A percentile compares a stretch with the other conserved stretches of the same genome.
Conservation (phyloP, 495 filamentous ascomycete species). For the Penicillium alfredii region DNA sequence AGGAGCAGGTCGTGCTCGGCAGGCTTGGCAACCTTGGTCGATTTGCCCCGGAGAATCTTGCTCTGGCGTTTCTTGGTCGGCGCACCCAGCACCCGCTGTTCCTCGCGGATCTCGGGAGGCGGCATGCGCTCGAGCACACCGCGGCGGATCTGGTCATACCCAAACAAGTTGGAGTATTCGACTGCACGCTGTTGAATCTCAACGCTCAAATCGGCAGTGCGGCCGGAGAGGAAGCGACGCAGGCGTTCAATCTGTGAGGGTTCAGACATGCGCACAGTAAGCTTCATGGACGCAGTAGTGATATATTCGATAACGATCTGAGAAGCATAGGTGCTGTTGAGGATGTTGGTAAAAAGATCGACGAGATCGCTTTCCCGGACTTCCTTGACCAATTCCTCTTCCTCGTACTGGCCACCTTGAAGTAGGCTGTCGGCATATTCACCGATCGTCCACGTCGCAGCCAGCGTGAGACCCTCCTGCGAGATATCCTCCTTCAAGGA, state of each 20-base stretch:
- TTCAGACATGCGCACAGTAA: slow-evolving; percentile 82
- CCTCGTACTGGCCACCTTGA: slow-evolving; percentile 85
- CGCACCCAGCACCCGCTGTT: slow-evolving; percentile 83
- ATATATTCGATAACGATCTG: slow-evolving; percentile 92
- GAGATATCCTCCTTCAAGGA: slow-evolving; percentile 92
- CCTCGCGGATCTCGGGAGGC: slow-evolving; percentile 90
- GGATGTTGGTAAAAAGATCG: slow-evolving; percentile 82
- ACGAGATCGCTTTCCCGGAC: slow-evolving; percentile 87
- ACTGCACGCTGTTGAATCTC: slow-evolving; percentile 94
- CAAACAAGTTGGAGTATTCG: slow-evolving; percentile 91
- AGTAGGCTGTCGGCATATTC: slow-evolving; percentile 91
- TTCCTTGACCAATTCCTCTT: slow-evolving; percentile 86
- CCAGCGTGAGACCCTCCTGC: slow-evolving; percentile 88
- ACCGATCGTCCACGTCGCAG: slow-evolving; percentile 96
- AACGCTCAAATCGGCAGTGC: slow-evolving; percentile 79
- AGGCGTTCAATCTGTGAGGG: slow-evolving; percentile 78
- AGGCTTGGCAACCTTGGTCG: slow-evolving; percentile 66
- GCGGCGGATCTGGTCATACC: slow-evolving; percentile 75
- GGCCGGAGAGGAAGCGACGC: slow-evolving; percentile 64
- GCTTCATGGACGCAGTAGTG: slow-evolving; percentile 89
- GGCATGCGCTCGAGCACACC: slow-evolving; percentile 98
- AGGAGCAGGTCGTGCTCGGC: slow-evolving; percentile 87
- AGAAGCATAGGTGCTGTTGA: slow-evolving; percentile 87
- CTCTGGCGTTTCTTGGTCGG: slow-evolving; percentile 73
- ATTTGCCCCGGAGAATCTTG: slow-evolving; percentile 62